Evolutionary conservation across 805 yeast species (phyloP), one percentile per base, ranked within the genome.

Genomic region (Saccharomycopsis sp.): DNA sequence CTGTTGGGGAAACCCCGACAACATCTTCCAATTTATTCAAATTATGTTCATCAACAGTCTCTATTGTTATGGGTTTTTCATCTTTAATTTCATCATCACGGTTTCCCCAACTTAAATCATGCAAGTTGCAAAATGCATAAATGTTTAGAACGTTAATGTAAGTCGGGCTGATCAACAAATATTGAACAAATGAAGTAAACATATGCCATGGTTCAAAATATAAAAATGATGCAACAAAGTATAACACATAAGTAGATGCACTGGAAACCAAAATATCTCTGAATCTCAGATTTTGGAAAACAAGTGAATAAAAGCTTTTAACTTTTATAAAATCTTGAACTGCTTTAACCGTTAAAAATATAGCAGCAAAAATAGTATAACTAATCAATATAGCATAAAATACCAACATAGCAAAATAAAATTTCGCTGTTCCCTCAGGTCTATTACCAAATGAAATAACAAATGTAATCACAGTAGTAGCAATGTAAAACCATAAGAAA

Each of bases 101-200:
- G 3, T 96, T 90, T 60, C 97, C 97, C 97, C 97, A 90, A 4
- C 96, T 85, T 39, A 90, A 80, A 67, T 90, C 98, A 62, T 90
- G 96, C 50, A 90, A 82, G 63, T 90, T 90, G 68, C 97, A 89
- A 61, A 90, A 89, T 2, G 97, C 95, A 64, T 90, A 90, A 50
- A 90, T 90, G 62, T 87, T 88, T 59, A 90, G 69, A 43, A 89
- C 90, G 57, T 90, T 89, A 63, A 88, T 80, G 61, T 89, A 93
- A 0, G 94, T 77, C 0, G 98, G 98, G 51, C 89, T 79, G 46
- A 90, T 63, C 50, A 90, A 63, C 48, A 90, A 61, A 59, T 90
- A 90, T 63, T 90, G 98, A 21, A 76, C 54, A 60, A 88, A 85
- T 40, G 93, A 80, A 0, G 97, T 88, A 52, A 87, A 61, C 90